Evolutionary conservation across 257 asterid genomes (phyloP), one percentile per base, ranked within the genome.

Genomic region (Plantago elongata): DNA sequence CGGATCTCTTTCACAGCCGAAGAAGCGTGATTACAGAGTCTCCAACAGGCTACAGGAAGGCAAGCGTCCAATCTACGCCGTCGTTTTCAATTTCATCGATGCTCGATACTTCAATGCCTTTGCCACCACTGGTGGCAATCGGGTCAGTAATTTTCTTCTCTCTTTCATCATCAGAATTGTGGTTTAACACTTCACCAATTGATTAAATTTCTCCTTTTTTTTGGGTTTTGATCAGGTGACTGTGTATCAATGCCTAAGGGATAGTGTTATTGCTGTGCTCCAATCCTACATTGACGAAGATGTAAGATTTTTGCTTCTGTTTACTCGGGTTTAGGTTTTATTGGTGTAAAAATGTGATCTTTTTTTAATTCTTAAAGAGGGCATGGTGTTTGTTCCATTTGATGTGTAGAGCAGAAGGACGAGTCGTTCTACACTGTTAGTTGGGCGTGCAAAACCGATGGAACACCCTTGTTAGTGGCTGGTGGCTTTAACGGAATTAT

Each of bases 281-380:
- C 99, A 89, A 75, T 89, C 99, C 72, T 92, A 92, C 79, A 89
- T 92, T 64, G 99, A 89, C 69, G 99, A 92, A 62, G 97, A 92
- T 76, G 99, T 92, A 72, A 76, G 63, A 64, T 60, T 62, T 50
- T 59, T 44, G 16, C 70, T 61, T 22, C 27, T 22, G 27, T 22
- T 22, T 22, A 22, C 27, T 22, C 27, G 2, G 27, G 27, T 22
- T 22, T 22, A 22, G 27, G 27, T 22, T 22, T 22, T 22, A 22
- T 22, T 22, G 27, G 27, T 22, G 2, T 22, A 22, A 22, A 22
- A 22, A 22, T 22, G 27, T 22, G 27, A 22, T 22, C 27, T 22
- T 22, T 22, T 22, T 22, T 22, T 22, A 22, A 22, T 22, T 22
- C 27, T 22, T 1, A 22, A 22, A 22, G 27, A 22, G 27, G 27